Conservation (phyloP, 768 basidiomycete species). For the Roridomyces roridus region DNA sequence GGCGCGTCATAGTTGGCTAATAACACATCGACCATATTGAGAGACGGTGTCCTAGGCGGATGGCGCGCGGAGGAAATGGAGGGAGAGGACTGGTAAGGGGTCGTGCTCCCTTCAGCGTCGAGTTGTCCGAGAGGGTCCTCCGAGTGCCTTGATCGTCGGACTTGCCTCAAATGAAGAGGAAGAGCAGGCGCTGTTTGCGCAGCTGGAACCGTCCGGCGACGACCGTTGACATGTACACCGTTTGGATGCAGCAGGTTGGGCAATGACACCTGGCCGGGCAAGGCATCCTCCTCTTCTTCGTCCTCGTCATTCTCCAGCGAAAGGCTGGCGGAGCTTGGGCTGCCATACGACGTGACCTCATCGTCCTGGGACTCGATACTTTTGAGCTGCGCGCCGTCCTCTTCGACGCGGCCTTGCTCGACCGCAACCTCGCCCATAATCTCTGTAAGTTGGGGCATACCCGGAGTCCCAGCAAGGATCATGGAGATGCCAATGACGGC, state of each 20-base stretch:
- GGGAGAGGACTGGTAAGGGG: constrained; percentile 76
- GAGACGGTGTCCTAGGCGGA: constrained; percentile 49
- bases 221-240: constrained; percentile 26
- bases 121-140: constrained; percentile 80
- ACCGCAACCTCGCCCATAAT: constrained; percentile 83
- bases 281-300: constrained; percentile 21
- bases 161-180: constrained; percentile 61
- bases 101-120: constrained; percentile 49
- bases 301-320: constrained; percentile 50
- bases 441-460: constrained; percentile 75
- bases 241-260: constrained; percentile 22
- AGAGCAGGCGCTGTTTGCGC: constrained; percentile 80
- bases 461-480: constrained; percentile 77
- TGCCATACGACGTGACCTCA: constrained; percentile 39
- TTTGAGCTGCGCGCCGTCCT: constrained; percentile 55
- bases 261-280: constrained; percentile 20
- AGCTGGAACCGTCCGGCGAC: constrained; percentile 61
- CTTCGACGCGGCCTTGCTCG: constrained; percentile 85
- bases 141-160: constrained; percentile 62
- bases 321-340: constrained; percentile 25
- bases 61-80: constrained; percentile 59
- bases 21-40: constrained; percentile 58
- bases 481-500: constrained; percentile 86
- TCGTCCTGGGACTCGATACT: constrained; percentile 56
- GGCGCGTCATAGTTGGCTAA: constrained; percentile 71